These are phyloP conservation scores for Leishmania mexicana DNA, from an alignment of 208 protist species.

Conservation along the genomic window DNA sequence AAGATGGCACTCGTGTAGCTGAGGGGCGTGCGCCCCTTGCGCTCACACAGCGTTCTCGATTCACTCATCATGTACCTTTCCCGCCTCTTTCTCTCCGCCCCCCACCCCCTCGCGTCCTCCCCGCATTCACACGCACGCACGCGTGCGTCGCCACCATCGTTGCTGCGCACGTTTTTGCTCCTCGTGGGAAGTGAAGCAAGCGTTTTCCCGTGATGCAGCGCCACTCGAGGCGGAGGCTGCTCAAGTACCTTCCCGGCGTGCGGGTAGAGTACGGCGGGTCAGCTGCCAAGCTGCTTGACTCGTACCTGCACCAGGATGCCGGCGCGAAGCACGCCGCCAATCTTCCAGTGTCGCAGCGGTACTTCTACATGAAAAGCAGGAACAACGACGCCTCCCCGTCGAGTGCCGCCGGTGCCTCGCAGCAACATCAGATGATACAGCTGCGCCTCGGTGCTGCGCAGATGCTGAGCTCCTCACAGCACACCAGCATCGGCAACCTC, in stretches of 20 bases:
- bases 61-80: not conserved
- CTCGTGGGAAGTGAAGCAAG: not conserved
- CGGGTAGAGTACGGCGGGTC: constrained; percentile 55
- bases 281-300: constrained; percentile 57
- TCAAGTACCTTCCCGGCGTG: constrained; percentile 68
- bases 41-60: not conserved
- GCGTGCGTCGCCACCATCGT: not conserved
- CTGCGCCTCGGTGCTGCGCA: constrained; percentile 81
- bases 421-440: constrained; percentile 63
- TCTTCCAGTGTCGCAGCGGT: constrained; percentile 79
- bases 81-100: not conserved
- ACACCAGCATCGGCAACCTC: constrained; percentile 62
- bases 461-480: constrained; percentile 69
- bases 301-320: constrained; percentile 49
- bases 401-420: constrained; percentile 16
- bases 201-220: constrained; percentile 15
- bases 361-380: constrained; percentile 59
- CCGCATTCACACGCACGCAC: not conserved
- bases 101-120: not conserved
- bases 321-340: constrained; percentile 58
- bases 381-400: not conserved
- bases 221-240: constrained; percentile 4
- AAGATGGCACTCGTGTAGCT: not conserved
- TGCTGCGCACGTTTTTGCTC: not conserved
- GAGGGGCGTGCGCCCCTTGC: not conserved